Evolutionary conservation across 2,329 filamentous ascomycete species (phyloP).

Genomic region (Aspergillus brunneoviolaceus): DNA sequence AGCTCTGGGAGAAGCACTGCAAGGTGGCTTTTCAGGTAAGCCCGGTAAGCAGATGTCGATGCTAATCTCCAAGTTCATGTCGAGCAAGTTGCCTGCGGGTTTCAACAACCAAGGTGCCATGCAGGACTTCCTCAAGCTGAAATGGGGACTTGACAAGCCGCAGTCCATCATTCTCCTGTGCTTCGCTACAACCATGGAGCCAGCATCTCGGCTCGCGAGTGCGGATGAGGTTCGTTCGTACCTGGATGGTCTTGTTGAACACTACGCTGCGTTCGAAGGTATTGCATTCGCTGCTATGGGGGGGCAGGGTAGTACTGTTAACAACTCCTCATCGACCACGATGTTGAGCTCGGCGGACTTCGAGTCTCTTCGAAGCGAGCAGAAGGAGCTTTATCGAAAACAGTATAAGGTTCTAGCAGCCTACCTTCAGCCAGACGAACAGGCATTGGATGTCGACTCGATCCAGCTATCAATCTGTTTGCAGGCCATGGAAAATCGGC

Average conservation of each 20-base stretch:
- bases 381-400: slow-evolving; percentile 9
- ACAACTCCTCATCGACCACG: background rate
- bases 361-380: slow-evolving; percentile 4
- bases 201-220: slow-evolving; percentile 18
- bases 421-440: slow-evolving; percentile 4
- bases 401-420: slow-evolving; percentile 12
- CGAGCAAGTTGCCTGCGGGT: slow-evolving; percentile 31
- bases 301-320: background rate
- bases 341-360: slow-evolving; percentile 4
- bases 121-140: slow-evolving; percentile 22
- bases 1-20: slow-evolving; percentile 32
- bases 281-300: slow-evolving; percentile 9
- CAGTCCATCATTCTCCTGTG: slow-evolving; percentile 21
- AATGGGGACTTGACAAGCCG: slow-evolving; percentile 29
- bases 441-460: background rate
- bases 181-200: slow-evolving; percentile 25
- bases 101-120: slow-evolving; percentile 25
- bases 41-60: slow-evolving; percentile 32
- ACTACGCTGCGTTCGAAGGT: slow-evolving; percentile 18
- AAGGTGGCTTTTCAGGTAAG: slow-evolving; percentile 30
- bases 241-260: slow-evolving; percentile 22
- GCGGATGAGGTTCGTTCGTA: slow-evolving; percentile 20
- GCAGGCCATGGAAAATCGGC: slow-evolving; percentile 15
- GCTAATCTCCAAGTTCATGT: slow-evolving; percentile 31
- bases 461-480: background rate